Percentiles rank a stretch among this genome's conserved stretches.
Evolutionary conservation across 2,329 filamentous ascomycete species (phyloP).

Genomic region (Cercospora janseana): DNA sequence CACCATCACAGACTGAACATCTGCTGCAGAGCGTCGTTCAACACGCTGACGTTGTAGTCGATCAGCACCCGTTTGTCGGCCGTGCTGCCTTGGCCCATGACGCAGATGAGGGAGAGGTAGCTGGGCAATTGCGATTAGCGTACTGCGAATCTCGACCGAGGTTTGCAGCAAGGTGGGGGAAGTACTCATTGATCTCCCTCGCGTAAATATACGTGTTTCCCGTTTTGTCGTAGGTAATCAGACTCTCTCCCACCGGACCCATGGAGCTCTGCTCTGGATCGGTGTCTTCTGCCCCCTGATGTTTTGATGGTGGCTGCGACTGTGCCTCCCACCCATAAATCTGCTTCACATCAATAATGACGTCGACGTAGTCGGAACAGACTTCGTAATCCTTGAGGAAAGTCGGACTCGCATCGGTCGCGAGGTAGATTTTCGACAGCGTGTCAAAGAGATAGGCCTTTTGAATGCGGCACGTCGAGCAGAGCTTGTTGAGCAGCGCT

Average conservation of each 20-base stretch:
- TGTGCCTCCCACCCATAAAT: slow-evolving; percentile 84
- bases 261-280: slow-evolving; percentile 4
- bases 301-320: no score
- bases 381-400: slow-evolving; percentile 98
- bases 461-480: slow-evolving; percentile 90
- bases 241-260: slow-evolving; percentile 51
- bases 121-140: slow-evolving; percentile 38
- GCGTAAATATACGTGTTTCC: slow-evolving; percentile 61
- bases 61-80: slow-evolving; percentile 81
- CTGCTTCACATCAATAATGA: slow-evolving; percentile 94
- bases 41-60: slow-evolving; percentile 81
- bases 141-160: background rate
- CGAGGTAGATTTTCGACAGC: slow-evolving; percentile 97
- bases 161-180: slow-evolving; percentile 1
- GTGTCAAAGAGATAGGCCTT: slow-evolving; percentile 99
- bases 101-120: slow-evolving; percentile 77
- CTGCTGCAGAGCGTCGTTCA: slow-evolving; percentile 73
- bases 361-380: slow-evolving; percentile 97
- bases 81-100: slow-evolving; percentile 78
- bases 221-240: slow-evolving; percentile 60
- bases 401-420: slow-evolving; percentile 86
- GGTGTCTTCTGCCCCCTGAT: slow-evolving; percentile 6
- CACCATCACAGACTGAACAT: slow-evolving; percentile 57
- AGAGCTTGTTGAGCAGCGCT: slow-evolving; percentile 88
- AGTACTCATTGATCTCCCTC: slow-evolving; percentile 65